Evolutionary conservation across 495 filamentous ascomycete genomes (phyloP).

Genomic region (Aspergillus heteromorphus): DNA sequence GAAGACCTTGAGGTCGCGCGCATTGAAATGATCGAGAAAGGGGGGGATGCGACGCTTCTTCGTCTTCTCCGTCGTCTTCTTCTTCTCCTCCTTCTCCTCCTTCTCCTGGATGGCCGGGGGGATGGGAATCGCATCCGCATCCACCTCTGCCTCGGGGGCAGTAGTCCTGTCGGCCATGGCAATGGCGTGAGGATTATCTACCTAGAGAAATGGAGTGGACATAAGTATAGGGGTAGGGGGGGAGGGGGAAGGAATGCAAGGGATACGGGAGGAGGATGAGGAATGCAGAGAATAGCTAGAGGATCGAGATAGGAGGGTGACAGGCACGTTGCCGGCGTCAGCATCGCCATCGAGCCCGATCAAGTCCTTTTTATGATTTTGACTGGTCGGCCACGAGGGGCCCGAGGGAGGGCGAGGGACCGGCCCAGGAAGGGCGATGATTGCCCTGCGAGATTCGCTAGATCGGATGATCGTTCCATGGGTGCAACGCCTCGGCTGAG

Average conservation of each 20-base stretch:
- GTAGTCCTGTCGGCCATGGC: not conserved
- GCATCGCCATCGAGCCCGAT: not conserved
- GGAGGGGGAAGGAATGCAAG: not conserved
- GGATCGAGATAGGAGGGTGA: not conserved
- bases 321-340: not conserved
- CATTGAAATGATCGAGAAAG: conserved; percentile 42
- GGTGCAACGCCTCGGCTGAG: no score
- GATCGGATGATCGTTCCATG: no score
- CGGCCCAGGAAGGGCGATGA: no score
- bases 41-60: conserved; percentile 22
- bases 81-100: no score
- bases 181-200: not conserved
- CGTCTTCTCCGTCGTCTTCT: not conserved
- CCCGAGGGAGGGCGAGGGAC: no score
- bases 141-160: not conserved
- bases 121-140: not conserved
- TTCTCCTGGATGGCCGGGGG: no score
- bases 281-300: no score
- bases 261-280: not conserved
- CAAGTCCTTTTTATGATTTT: no score
- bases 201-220: not conserved
- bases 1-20: conserved; percentile 38
- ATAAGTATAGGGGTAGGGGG: not conserved
- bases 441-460: no score
- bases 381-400: not conserved